phyloP scores from a whole-genome alignment of 1,284 basidiomycete genomes.

The Inonotus hispidus region DNA sequence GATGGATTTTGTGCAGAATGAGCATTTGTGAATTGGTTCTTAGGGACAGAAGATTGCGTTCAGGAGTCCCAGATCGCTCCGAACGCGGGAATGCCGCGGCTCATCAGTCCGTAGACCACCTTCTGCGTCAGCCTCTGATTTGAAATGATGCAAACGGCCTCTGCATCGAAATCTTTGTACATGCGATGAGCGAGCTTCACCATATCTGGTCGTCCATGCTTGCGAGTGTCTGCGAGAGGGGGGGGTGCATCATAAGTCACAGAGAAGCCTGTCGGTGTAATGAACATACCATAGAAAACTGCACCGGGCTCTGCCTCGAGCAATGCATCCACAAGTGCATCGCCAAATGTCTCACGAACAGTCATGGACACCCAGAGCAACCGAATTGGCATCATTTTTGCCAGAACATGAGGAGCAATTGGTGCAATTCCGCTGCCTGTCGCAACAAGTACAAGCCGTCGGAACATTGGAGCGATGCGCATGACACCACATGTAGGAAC shows the following conservation, averaged over 20 bases:
- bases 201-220: conserved; percentile 32
- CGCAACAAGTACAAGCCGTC: conserved; percentile 33
- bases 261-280: neutral
- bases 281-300: conserved; percentile 24
- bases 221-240: conserved; percentile 27
- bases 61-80: conserved; percentile 37
- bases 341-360: conserved; percentile 32
- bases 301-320: conserved; percentile 33
- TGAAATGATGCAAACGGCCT: conserved; percentile 36
- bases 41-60: neutral
- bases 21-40: too few species aligned
- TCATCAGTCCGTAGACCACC: conserved; percentile 35
- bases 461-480: conserved; percentile 32
- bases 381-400: conserved; percentile 30
- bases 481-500: conserved; percentile 33
- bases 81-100: conserved; percentile 35
- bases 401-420: conserved; percentile 31
- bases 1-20: neutral
- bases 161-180: conserved; percentile 27
- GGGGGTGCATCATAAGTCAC: neutral
- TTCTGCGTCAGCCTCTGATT: conserved; percentile 34
- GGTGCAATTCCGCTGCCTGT: conserved; percentile 36
- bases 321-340: conserved; percentile 30
- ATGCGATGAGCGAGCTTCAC: conserved; percentile 20
- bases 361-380: conserved; percentile 36